Percentiles rank a stretch among this genome's conserved stretches.
Evolutionary conservation across 805 yeast species (phyloP).

Genomic region (Sugiyamaella americana): DNA sequence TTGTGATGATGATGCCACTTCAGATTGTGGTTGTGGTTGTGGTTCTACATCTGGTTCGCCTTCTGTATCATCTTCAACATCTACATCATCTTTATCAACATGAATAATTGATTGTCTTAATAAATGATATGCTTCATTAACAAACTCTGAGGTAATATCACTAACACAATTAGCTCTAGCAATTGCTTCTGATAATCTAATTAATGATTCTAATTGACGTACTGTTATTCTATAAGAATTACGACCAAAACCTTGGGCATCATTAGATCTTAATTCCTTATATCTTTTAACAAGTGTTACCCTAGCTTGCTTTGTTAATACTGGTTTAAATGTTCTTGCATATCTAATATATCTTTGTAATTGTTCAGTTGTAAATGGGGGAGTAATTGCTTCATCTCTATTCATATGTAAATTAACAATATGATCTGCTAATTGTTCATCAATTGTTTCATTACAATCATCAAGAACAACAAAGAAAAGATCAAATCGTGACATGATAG

Average conservation of each 20-base stretch:
- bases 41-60: slow-evolving; percentile 24
- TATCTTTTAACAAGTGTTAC: slow-evolving; percentile 69
- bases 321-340: slow-evolving; percentile 89
- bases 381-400: slow-evolving; percentile 81
- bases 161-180: slow-evolving; percentile 95
- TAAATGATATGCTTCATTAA: slow-evolving; percentile 87
- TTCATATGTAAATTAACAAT: slow-evolving; percentile 90
- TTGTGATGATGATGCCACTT: slow-evolving; percentile 16
- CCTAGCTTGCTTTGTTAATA: slow-evolving; percentile 75
- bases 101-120: slow-evolving; percentile 86
- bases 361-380: slow-evolving; percentile 87
- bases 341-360: slow-evolving; percentile 81
- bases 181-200: slow-evolving; percentile 89
- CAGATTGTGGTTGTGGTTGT: slow-evolving; percentile 2
- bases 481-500: slow-evolving; percentile 97
- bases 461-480: slow-evolving; percentile 89
- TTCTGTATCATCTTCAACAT: slow-evolving; percentile 53
- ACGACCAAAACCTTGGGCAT: slow-evolving; percentile 76
- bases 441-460: slow-evolving; percentile 87
- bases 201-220: slow-evolving; percentile 91
- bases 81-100: slow-evolving; percentile 90
- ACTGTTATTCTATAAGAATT: slow-evolving; percentile 92
- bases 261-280: slow-evolving; percentile 81
- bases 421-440: slow-evolving; percentile 84
- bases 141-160: slow-evolving; percentile 75